A percentile compares a stretch with the other conserved stretches of the same genome.
Conservation (phyloP, 2,329 filamentous ascomycete species). For the Exophiala dermatitidis region DNA sequence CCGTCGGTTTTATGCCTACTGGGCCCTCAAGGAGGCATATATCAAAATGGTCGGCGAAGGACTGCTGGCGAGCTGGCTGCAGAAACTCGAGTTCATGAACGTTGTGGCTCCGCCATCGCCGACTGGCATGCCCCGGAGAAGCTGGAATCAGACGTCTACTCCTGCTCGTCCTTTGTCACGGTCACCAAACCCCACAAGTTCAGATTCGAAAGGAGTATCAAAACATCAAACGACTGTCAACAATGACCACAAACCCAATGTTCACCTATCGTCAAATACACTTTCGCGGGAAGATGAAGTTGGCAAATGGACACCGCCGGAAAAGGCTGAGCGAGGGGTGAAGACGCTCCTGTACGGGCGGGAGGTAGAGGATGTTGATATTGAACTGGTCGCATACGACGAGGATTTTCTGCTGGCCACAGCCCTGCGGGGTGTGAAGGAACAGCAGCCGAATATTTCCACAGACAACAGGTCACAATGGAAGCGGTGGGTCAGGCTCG, state of each 20-base stretch:
- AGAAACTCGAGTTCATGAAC: conserved; percentile 53
- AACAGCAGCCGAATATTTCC: neutral
- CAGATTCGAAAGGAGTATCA: too few relatives aligned
- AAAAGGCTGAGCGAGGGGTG: conserved; percentile 36
- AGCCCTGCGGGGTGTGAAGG: conserved; percentile 39
- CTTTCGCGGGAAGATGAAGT: conserved; percentile 6
- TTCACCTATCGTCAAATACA: neutral
- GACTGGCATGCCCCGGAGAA: conserved; percentile 24
- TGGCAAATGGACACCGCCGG: conserved; percentile 29
- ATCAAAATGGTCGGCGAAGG: conserved; percentile 61
- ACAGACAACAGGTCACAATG: conserved; percentile 24
- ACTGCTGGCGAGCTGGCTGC: conserved; percentile 54
- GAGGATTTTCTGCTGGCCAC: conserved; percentile 53
- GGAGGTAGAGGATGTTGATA: conserved; percentile 45
- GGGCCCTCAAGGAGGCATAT: conserved; percentile 60
- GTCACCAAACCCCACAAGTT: neutral
- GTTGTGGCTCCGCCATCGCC: conserved; percentile 47
- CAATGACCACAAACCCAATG: neutral
- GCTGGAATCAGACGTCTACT: conserved; percentile 1
- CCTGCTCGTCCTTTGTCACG: neutral
- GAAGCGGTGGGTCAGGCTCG: conserved; percentile 37
- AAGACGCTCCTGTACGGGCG: conserved; percentile 45
- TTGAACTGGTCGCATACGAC: conserved; percentile 54
- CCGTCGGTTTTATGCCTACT: conserved; percentile 57
- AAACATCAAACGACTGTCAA: too few relatives aligned